phyloP scores from a whole-genome alignment of 2,329 filamentous ascomycete genomes.

The Penicillium olsonii region DNA sequence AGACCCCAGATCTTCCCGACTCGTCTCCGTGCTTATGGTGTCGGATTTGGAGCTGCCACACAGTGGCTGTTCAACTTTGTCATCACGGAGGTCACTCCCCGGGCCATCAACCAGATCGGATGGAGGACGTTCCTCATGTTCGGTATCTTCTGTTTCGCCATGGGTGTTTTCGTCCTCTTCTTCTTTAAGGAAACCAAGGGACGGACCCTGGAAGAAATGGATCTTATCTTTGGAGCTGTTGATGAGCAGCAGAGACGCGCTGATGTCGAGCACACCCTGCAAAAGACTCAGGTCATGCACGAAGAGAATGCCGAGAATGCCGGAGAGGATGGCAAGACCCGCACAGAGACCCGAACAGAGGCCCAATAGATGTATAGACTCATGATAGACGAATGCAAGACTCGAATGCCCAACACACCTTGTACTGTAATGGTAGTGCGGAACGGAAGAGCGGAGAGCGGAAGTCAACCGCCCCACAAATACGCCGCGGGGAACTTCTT shows the following conservation, averaged over 20 bases:
- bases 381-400: background rate
- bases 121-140: slow-evolving; percentile 47
- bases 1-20: slow-evolving; percentile 40
- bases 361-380: background rate
- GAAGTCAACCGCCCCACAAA: slow-evolving; percentile 7
- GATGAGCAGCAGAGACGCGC: slow-evolving; percentile 25
- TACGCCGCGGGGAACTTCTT: slow-evolving; percentile 17
- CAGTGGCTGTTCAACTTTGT: slow-evolving; percentile 48
- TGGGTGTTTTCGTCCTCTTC: slow-evolving; percentile 36
- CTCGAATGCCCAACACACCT: too few relatives aligned
- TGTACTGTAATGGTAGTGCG: background rate
- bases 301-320: slow-evolving; percentile 23
- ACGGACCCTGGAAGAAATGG: slow-evolving; percentile 43
- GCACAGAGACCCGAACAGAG: background rate
- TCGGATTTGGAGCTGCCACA: slow-evolving; percentile 40
- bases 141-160: slow-evolving; percentile 41
- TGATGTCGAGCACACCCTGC: slow-evolving; percentile 28
- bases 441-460: background rate
- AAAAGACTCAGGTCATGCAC: slow-evolving; percentile 27
- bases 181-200: slow-evolving; percentile 44
- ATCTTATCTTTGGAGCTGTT: slow-evolving; percentile 34
- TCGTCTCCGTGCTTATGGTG: slow-evolving; percentile 42
- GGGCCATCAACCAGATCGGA: slow-evolving; percentile 41
- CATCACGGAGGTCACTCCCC: slow-evolving; percentile 44
- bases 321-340: background rate